Percentiles rank a stretch among this genome's conserved stretches.
phyloP scores from a whole-genome alignment of 495 filamentous ascomycete genomes.

The Penicillium maclennaniae region DNA sequence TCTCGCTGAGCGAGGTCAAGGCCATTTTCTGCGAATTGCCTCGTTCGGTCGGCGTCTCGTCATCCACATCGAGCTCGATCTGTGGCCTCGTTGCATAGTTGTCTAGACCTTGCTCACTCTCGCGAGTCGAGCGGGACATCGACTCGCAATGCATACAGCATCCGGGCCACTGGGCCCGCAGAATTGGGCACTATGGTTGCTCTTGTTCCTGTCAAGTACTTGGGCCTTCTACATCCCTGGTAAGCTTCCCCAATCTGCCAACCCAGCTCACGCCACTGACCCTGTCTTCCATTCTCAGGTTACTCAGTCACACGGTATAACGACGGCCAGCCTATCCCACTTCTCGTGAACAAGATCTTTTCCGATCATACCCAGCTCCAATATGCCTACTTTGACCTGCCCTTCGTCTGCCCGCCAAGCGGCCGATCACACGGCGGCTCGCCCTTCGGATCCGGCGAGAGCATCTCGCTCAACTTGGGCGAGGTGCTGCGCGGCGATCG shows the following conservation, averaged over 20 bases:
- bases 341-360: slow-evolving; percentile 94
- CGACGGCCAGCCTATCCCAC: slow-evolving; percentile 74
- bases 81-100: slow-evolving; percentile 17
- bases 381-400: slow-evolving; percentile 90
- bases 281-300: slow-evolving; percentile 37
- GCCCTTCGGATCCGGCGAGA: slow-evolving; percentile 73
- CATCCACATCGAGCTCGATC: slow-evolving; percentile 2
- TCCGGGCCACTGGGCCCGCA: slow-evolving; percentile 19
- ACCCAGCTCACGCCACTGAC: slow-evolving; percentile 15
- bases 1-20: slow-evolving; percentile 1
- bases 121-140: slow-evolving; percentile 16
- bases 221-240: slow-evolving; percentile 79
- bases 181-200: slow-evolving; percentile 34
- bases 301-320: slow-evolving; percentile 78
- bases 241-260: slow-evolving; percentile 30
- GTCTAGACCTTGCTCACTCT: slow-evolving; percentile 11
- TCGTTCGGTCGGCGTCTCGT: slow-evolving; percentile 19
- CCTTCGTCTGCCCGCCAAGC: slow-evolving; percentile 84
- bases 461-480: slow-evolving; percentile 83
- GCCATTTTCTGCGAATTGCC: slow-evolving; percentile 5
- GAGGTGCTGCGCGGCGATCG: slow-evolving; percentile 90
- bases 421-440: slow-evolving; percentile 64
- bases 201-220: slow-evolving; percentile 37
- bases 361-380: slow-evolving; percentile 89
- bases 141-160: slow-evolving; percentile 30